phyloP scores from a whole-genome alignment of 345 rosid species.

The Tarenaya hassleriana region DNA sequence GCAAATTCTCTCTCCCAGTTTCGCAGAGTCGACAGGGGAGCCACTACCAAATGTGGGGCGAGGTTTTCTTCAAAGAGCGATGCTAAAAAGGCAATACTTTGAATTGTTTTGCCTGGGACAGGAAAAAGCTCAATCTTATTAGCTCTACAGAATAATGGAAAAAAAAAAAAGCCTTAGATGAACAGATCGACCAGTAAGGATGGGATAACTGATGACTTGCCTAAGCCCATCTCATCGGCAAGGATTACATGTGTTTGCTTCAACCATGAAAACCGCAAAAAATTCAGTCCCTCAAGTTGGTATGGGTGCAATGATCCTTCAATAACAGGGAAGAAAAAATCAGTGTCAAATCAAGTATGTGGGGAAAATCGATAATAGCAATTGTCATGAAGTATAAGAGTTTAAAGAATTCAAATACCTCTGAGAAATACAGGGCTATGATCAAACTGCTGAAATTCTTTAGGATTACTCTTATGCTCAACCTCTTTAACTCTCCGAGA shows the following conservation, averaged over 20 bases:
- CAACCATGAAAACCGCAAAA: conserved; percentile 93
- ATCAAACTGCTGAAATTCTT: conserved; percentile 84
- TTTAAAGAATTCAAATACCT: conserved; percentile 42
- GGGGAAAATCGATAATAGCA: conserved; percentile 11
- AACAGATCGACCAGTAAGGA: conserved; percentile 4
- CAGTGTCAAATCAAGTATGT: conserved; percentile 16
- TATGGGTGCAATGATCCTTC: conserved; percentile 94
- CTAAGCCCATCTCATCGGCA: conserved; percentile 99
- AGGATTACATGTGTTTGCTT: conserved; percentile 96
- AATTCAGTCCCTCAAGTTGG: conserved; percentile 96
- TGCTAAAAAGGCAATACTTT: conserved; percentile 96
- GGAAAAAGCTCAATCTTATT: conserved; percentile 19
- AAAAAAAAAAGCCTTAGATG: conserved; percentile 9
- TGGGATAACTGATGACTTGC: conserved; percentile 35
- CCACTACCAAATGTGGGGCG: conserved; percentile 86
- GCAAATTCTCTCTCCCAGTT: conserved; percentile 99
- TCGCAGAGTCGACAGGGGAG: conserved; percentile 96
- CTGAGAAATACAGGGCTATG: conserved; percentile 88
- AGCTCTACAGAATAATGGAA: not conserved
- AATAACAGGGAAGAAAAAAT: conserved; percentile 25
- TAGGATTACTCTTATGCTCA: conserved; percentile 55
- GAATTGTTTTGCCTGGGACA: conserved; percentile 89
- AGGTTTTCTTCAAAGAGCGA: conserved; percentile 67
- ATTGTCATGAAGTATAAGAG: conserved; percentile 13
- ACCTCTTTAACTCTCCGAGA: conserved; percentile 52